Base-by-base conservation (phyloP, 768 basidiomycete species). In the Mycena leptocephala region DNA sequence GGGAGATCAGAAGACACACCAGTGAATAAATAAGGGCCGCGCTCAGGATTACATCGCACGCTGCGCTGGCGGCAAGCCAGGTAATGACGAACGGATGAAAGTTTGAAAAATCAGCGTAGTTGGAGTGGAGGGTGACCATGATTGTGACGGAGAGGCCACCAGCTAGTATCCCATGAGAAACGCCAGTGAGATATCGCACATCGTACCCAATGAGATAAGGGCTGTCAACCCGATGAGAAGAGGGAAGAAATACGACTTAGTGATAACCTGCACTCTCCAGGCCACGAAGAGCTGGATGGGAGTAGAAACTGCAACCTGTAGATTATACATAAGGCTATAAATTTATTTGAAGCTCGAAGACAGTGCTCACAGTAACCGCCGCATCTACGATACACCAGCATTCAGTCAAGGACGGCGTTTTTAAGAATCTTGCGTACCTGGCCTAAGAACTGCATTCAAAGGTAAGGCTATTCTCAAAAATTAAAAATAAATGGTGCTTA, bases 251-350 rank as follows among this genome's bases (percentile, higher is more conserved):
- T 30, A 41, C 5, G 58, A 67, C 3, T 64, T 13, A 0, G 69
- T 78, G 24, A 78, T 24, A 1, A 43, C 22, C 56, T 64, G 28
- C 1, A 78, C 18, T 39, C 79, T 55, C 74, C 74, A 79, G 13
- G 76, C 76, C 22, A 76, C 37, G 63, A 79, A 79, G 8, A 79
- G 66, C 46, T 79, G 79, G 24, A 79, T 41, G 11, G 79, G 79
- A 2, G 77, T 79, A 3, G 79, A 79, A 46, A 79, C 67, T 5
- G 67, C 59, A 24, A 78, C 79, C 79, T 79, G 48, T n/a, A n/a
- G n/a, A 43, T 51, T 26, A 37, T 20, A 32, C 26, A 72, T 28
- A 22, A n/a, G 1, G 18, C 35, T 4, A 43, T 8, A 24, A 37
- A 16, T 6, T 9, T 1, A 10, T 18, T 24, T n/a, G 8, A 22